These are phyloP conservation scores for Beauveria asiatica DNA, from an alignment of 2,329 filamentous ascomycete species.

Conservation along the genomic window DNA sequence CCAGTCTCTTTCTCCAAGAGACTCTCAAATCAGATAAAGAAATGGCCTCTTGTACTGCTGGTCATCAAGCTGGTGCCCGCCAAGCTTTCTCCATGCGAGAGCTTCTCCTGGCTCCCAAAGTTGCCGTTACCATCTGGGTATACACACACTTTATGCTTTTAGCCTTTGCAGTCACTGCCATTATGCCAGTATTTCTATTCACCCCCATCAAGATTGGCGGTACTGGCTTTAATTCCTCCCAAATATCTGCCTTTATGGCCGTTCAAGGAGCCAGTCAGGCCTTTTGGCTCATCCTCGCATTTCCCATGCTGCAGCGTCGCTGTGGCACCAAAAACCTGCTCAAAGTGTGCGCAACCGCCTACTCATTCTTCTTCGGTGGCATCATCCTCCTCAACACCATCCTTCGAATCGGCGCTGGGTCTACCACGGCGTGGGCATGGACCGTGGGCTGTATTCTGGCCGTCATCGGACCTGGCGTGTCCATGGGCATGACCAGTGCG, in stretches of 20 bases:
- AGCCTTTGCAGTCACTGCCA: slow-evolving; percentile 62
- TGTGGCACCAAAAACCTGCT: slow-evolving; percentile 62
- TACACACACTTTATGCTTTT: slow-evolving; percentile 61
- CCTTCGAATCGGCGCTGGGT: slow-evolving; percentile 27
- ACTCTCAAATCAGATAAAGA: slow-evolving; percentile 32
- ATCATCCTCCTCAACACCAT: slow-evolving; percentile 48
- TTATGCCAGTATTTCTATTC: slow-evolving; percentile 61
- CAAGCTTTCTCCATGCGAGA: slow-evolving; percentile 17
- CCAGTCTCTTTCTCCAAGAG: slow-evolving; percentile 53
- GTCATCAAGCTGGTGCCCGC: neutral
- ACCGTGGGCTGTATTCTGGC: slow-evolving; percentile 31
- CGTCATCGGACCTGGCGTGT: slow-evolving; percentile 49
- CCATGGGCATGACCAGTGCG: slow-evolving; percentile 61
- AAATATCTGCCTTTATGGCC: slow-evolving; percentile 60
- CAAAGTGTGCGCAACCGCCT: slow-evolving; percentile 41
- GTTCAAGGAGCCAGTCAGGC: slow-evolving; percentile 58
- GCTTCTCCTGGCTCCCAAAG: slow-evolving; percentile 55
- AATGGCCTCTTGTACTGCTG: slow-evolving; percentile 17
- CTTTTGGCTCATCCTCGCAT: slow-evolving; percentile 61
- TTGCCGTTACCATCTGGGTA: slow-evolving; percentile 55
- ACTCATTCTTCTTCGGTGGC: slow-evolving; percentile 55
- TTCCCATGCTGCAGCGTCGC: slow-evolving; percentile 58
- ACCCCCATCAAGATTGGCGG: slow-evolving; percentile 56
- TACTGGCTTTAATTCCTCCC: slow-evolving; percentile 49
- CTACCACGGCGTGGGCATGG: slow-evolving; percentile 46